Percentiles rank a stretch among this genome's conserved stretches.
These are phyloP conservation scores for Penicillium sp. DNA, from an alignment of 2,329 filamentous ascomycete genomes.

Conservation along the genomic window DNA sequence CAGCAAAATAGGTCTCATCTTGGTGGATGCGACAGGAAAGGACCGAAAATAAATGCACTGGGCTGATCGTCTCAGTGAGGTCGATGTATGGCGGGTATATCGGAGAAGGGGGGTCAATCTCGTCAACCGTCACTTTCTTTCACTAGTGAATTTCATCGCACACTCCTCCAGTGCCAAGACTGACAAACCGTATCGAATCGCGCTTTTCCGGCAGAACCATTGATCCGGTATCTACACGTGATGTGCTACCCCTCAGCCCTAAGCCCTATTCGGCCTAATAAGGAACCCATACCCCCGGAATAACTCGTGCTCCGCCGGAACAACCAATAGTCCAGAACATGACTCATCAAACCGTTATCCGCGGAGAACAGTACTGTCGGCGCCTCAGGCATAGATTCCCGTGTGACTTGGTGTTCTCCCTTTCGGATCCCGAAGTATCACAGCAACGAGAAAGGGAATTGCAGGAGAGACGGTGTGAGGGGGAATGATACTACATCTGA, in stretches of 20 bases:
- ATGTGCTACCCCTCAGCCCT: slow-evolving; percentile 23
- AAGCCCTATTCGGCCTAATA: slow-evolving; percentile 12
- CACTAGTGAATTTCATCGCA: slow-evolving; percentile 44
- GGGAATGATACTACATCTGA: neutral
- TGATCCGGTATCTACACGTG: slow-evolving; percentile 34
- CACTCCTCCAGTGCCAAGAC: slow-evolving; percentile 39
- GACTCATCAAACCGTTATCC: neutral
- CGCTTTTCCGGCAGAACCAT: slow-evolving; percentile 21
- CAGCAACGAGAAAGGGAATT: neutral
- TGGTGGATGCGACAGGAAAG: slow-evolving; percentile 42
- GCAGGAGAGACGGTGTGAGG: neutral
- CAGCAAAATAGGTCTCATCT: slow-evolving; percentile 94
- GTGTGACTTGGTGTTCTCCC: neutral
- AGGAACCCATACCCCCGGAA: neutral
- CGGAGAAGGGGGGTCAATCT: slow-evolving; percentile 34
- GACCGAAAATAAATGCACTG: slow-evolving; percentile 16
- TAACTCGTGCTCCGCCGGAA: neutral
- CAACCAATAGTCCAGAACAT: neutral
- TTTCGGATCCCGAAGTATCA: slow-evolving; percentile 2
- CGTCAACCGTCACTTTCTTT: slow-evolving; percentile 30
- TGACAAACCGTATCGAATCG: slow-evolving; percentile 22
- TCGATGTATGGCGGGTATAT: slow-evolving; percentile 24
- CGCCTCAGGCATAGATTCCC: neutral
- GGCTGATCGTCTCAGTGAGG: slow-evolving; percentile 25
- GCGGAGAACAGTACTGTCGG: too few species aligned